phyloP scores from a whole-genome alignment of 139 green algal species.

The Chlorella sorokiniana region DNA sequence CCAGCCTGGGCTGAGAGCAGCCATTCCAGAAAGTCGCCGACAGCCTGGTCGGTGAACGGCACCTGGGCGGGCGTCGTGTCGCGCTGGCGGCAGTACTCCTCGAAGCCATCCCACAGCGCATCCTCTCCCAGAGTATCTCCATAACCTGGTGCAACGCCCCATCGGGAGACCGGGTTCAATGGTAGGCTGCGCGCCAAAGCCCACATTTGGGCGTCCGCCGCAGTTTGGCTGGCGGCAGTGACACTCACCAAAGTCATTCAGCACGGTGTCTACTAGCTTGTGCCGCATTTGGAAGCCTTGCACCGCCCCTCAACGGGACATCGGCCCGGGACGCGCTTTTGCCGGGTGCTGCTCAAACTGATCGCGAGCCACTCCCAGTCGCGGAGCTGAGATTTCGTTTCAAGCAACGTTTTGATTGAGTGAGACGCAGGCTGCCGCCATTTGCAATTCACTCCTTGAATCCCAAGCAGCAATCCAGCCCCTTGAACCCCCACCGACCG shows the following conservation, averaged over 20 bases:
- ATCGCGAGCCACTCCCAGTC: too few relatives aligned
- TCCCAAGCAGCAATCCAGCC: too few relatives aligned
- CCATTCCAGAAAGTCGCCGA: conserved; percentile 18
- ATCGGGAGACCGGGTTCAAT: too few relatives aligned
- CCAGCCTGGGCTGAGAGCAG: conserved; percentile 1
- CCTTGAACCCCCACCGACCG: too few relatives aligned
- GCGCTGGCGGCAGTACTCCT: neutral
- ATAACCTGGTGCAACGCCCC: conserved; percentile 40
- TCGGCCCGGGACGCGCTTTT: neutral
- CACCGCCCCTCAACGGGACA: neutral
- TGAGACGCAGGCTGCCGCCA: too few relatives aligned
- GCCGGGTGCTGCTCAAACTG: too few relatives aligned
- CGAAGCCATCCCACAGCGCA: conserved; percentile 34
- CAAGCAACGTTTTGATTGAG: too few relatives aligned
- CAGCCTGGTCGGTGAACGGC: neutral
- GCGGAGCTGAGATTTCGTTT: too few relatives aligned
- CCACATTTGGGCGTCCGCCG: too few relatives aligned
- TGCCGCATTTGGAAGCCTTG: neutral
- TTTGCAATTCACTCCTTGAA: too few relatives aligned
- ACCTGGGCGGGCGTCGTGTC: neutral
- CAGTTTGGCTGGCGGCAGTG: neutral
- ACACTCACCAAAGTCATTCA: conserved; percentile 3
- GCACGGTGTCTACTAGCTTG: neutral
- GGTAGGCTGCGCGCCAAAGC: too few relatives aligned
- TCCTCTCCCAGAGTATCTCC: conserved; percentile 32